Conservation (phyloP, 73 alveolate genomes). For the Strombidium stylifer region DNA sequence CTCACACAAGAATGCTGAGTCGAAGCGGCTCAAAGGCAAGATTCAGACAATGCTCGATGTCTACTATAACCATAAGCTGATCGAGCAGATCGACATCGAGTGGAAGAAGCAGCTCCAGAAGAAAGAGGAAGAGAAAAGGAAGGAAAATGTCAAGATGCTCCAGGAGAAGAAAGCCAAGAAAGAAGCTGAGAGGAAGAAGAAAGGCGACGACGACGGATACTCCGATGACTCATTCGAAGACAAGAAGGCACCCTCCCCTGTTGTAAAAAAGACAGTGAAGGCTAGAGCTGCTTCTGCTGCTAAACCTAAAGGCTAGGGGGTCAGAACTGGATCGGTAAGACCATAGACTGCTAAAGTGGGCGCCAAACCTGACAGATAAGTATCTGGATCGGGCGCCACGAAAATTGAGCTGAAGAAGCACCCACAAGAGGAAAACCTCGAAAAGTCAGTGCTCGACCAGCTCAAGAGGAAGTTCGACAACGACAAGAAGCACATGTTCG, state of each 20-base stretch:
- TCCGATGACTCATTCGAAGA: neutral
- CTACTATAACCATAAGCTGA: neutral
- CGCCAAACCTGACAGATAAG: too few species aligned
- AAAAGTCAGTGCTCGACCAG: too few species aligned
- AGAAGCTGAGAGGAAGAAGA: neutral
- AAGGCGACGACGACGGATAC: neutral
- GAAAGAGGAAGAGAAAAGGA: neutral
- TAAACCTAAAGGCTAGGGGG: too few species aligned
- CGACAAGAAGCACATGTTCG: too few species aligned
- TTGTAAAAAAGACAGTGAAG: neutral
- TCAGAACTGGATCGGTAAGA: too few species aligned
- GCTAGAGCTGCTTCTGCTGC: too few species aligned
- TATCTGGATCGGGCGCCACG: too few species aligned
- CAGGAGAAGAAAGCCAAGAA: neutral
- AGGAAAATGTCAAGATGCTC: neutral
- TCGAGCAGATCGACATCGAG: neutral
- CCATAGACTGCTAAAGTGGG: neutral
- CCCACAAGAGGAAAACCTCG: too few species aligned
- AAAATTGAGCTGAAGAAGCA: too few species aligned
- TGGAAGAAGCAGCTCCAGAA: neutral
- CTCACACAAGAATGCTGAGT: neutral
- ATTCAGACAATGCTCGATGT: neutral
- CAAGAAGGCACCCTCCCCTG: constrained; percentile 1
- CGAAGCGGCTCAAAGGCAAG: neutral
- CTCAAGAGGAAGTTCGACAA: too few species aligned